These are phyloP conservation scores for Brassica cretica DNA, from an alignment of 345 rosid genomes.

Conservation along the genomic window DNA sequence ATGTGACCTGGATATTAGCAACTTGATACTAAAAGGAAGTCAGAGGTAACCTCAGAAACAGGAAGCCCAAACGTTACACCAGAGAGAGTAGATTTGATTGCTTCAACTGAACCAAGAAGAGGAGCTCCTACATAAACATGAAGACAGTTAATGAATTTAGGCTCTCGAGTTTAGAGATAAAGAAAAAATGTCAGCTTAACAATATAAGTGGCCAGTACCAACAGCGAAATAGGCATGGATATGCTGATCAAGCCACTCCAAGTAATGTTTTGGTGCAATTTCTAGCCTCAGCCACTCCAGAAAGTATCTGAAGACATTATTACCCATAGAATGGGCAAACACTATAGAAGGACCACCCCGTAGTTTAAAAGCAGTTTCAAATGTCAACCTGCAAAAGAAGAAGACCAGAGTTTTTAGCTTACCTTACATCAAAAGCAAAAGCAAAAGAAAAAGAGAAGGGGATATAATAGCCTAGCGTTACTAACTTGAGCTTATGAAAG, in stretches of 20 bases:
- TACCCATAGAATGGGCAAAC: constrained; percentile 97
- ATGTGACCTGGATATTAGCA: not conserved
- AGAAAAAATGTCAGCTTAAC: constrained; percentile 8
- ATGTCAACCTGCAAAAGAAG: constrained; percentile 62
- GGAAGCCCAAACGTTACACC: constrained; percentile 94
- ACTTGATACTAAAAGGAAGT: constrained; percentile 19
- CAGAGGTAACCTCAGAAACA: constrained; percentile 79
- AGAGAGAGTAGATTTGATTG: constrained; percentile 72
- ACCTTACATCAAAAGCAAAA: not conserved
- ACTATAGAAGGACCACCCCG: constrained; percentile 94
- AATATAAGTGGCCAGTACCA: constrained; percentile 50
- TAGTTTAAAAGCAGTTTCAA: constrained; percentile 88
- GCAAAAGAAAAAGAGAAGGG: not conserved
- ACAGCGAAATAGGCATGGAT: constrained; percentile 95
- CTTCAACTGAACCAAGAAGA: constrained; percentile 88
- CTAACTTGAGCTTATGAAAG: constrained; percentile 96
- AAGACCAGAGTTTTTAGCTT: not conserved
- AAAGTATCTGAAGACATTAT: constrained; percentile 90
- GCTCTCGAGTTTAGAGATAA: constrained; percentile 7
- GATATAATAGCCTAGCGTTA: constrained; percentile 20
- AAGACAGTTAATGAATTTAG: constrained; percentile 2
- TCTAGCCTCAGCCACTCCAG: constrained; percentile 97
- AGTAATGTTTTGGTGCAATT: constrained; percentile 93
- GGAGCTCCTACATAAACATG: constrained; percentile 70
- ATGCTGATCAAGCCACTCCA: constrained; percentile 86